These are phyloP conservation scores for Fragilariopsis cylindrus DNA, from an alignment of 108 stramenopile genomes.

Conservation along the genomic window DNA sequence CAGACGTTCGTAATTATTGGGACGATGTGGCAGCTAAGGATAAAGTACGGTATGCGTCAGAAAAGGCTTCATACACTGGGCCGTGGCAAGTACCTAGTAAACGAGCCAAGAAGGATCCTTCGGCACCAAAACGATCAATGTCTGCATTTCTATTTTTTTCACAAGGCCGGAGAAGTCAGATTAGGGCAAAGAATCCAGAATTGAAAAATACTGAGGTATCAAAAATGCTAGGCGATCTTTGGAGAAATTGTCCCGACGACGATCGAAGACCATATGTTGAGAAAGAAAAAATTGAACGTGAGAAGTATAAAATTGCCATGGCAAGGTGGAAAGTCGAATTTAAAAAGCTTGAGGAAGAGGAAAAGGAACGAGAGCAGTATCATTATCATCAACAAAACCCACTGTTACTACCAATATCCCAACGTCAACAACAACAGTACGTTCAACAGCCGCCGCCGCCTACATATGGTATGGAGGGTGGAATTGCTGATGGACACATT, in stretches of 20 bases:
- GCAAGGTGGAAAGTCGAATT: constrained; percentile 39
- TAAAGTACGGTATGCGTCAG: constrained; percentile 52
- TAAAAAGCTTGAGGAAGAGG: constrained; percentile 24
- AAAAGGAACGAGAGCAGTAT: neutral
- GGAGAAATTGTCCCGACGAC: constrained; percentile 45
- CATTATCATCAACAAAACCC: neutral
- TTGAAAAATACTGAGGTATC: constrained; percentile 66
- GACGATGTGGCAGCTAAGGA: constrained; percentile 59
- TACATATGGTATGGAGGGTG: constrained; percentile 2
- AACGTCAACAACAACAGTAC: neutral
- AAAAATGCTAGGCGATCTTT: constrained; percentile 43
- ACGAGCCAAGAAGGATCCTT: constrained; percentile 58
- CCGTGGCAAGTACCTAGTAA: constrained; percentile 57
- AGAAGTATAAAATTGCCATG: constrained; percentile 57
- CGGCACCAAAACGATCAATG: constrained; percentile 59
- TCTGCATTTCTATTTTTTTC: constrained; percentile 53
- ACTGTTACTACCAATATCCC: neutral
- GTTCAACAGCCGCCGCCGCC: constrained; percentile 12
- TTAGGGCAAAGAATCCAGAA: constrained; percentile 47
- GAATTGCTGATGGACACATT: neutral
- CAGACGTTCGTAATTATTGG: constrained; percentile 50
- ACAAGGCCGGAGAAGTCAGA: constrained; percentile 25
- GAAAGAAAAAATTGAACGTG: constrained; percentile 51
- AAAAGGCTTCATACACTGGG: constrained; percentile 55
- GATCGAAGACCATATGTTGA: constrained; percentile 44